Percentiles rank a stretch among this genome's conserved stretches.
These are phyloP conservation scores for Athelia sp. DNA, from an alignment of 1,284 basidiomycete genomes.

Conservation along the genomic window DNA sequence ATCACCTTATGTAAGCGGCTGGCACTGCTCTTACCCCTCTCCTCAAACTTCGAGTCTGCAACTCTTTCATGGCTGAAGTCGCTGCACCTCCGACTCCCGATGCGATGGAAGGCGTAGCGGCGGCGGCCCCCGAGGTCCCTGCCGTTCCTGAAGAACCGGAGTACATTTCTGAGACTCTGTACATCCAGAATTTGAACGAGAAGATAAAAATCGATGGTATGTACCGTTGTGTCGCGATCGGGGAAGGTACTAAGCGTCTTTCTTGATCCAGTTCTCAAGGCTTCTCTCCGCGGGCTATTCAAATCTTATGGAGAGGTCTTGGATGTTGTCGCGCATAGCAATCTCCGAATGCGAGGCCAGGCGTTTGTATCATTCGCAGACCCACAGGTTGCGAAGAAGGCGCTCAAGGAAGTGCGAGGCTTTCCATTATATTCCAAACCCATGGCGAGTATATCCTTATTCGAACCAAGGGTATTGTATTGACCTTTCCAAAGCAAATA, in stretches of 20 bases:
- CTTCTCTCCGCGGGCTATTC: conserved; percentile 86
- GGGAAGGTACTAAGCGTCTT: conserved; percentile 7
- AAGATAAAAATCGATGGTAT: conserved; percentile 85
- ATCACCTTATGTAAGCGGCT: no score
- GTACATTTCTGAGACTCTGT: conserved; percentile 78
- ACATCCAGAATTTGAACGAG: conserved; percentile 97
- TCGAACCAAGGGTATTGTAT: not conserved
- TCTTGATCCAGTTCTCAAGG: conserved; percentile 67
- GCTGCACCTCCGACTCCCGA: conserved; percentile 26
- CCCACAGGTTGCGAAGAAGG: conserved; percentile 78
- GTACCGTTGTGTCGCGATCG: conserved; percentile 14
- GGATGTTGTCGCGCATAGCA: conserved; percentile 89
- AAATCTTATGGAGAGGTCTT: conserved; percentile 90
- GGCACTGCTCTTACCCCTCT: no score
- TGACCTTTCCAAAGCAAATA: conserved; percentile 65
- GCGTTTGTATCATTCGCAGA: conserved; percentile 93
- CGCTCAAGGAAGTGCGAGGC: conserved; percentile 86
- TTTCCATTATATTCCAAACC: conserved; percentile 97
- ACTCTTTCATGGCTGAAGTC: conserved; percentile 30
- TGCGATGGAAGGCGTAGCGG: conserved; percentile 33
- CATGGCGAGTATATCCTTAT: conserved; percentile 67
- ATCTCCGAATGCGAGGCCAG: conserved; percentile 96
- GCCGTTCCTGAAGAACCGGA: conserved; percentile 36
- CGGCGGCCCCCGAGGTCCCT: conserved; percentile 21
- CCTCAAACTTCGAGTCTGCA: no score